phyloP scores from a whole-genome alignment of 257 asterid species.

The Prunella vulgaris region DNA sequence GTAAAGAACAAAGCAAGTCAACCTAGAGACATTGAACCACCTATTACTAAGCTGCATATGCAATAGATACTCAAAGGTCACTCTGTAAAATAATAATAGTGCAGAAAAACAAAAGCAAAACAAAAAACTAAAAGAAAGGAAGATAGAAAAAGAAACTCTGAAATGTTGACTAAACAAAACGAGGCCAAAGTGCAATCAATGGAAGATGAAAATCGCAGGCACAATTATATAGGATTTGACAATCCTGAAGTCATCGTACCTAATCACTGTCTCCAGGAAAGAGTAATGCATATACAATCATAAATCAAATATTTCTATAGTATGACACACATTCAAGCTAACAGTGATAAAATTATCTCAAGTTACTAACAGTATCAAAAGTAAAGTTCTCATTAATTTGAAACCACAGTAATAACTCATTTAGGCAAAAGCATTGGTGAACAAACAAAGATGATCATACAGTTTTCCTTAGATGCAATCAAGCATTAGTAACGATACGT shows the following conservation, averaged over 20 bases:
- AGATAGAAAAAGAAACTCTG: neutral
- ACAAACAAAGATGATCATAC: neutral
- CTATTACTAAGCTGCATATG: conserved; percentile 10
- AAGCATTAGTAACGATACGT: conserved; percentile 1
- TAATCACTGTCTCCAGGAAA: conserved; percentile 9
- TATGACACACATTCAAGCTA: neutral
- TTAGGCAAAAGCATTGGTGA: neutral
- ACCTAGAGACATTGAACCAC: conserved; percentile 2
- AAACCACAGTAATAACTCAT: neutral
- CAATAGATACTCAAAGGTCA: conserved; percentile 1
- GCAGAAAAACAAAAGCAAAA: neutral
- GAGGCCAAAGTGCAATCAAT: neutral
- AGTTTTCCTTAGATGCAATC: neutral
- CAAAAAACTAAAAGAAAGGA: neutral
- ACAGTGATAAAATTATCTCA: conserved; percentile 6
- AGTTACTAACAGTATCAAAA: conserved; percentile 15
- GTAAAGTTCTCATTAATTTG: neutral
- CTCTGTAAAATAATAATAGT: neutral
- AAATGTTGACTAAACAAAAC: neutral
- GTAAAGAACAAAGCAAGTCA: conserved; percentile 7
- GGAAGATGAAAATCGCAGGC: neutral
- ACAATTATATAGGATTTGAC: neutral
- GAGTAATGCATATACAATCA: neutral
- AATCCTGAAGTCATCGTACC: neutral
- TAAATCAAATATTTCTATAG: neutral